A percentile compares a stretch with the other conserved stretches of the same genome.
phyloP scores from a whole-genome alignment of 129 eudicot genomes.

The Chrysanthemum makinoi region DNA sequence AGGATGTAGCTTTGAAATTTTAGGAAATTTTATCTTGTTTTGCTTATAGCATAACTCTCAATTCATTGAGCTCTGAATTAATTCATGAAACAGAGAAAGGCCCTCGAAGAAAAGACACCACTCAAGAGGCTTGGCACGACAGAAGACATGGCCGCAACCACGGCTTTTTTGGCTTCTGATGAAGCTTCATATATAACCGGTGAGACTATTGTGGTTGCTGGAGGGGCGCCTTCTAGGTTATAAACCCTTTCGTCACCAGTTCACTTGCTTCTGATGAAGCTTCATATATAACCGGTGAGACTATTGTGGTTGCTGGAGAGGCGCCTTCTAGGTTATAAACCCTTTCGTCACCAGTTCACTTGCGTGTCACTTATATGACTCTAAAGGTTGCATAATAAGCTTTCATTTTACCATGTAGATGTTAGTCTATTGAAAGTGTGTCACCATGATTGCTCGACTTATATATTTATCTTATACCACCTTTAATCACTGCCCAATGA shows the following conservation, averaged over 20 bases:
- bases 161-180: slow-evolving; percentile 90
- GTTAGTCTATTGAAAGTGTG: neutral
- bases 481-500: no score
- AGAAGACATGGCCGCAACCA: slow-evolving; percentile 86
- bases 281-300: slow-evolving; percentile 91
- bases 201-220: slow-evolving; percentile 86
- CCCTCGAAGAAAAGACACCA: slow-evolving; percentile 49
- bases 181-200: slow-evolving; percentile 95
- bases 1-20: neutral
- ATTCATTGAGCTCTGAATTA: neutral
- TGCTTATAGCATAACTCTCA: neutral
- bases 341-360: neutral
- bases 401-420: neutral
- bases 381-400: neutral
- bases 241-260: slow-evolving; percentile 6
- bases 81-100: slow-evolving; percentile 47
- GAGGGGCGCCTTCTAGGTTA: slow-evolving; percentile 85
- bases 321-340: slow-evolving; percentile 66
- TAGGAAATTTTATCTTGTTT: neutral
- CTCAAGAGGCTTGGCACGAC: slow-evolving; percentile 87
- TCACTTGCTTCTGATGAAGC: slow-evolving; percentile 98
- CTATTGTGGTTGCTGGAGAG: slow-evolving; percentile 87
- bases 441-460: no score
- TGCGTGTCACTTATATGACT: neutral
- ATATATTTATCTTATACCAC: no score